A percentile compares a stretch with the other conserved stretches of the same genome.
Evolutionary conservation across 2,329 filamentous ascomycete species (phyloP).

Genomic region (Alternaria sp.): DNA sequence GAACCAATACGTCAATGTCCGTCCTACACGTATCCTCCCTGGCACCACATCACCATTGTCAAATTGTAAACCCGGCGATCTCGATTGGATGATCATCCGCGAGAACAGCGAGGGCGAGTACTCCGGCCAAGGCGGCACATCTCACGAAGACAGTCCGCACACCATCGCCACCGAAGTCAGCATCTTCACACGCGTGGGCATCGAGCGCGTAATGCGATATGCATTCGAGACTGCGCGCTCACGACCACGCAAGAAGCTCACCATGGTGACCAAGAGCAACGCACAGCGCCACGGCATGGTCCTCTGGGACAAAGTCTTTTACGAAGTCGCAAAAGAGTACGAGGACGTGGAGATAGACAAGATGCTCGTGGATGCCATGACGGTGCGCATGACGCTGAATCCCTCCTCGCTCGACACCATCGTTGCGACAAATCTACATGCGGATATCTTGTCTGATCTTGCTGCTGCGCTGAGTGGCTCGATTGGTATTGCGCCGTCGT

Average conservation of each 20-base stretch:
- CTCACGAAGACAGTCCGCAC: conserved; percentile 49
- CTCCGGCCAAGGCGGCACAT: conserved; percentile 55
- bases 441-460: conserved; percentile 72
- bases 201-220: conserved; percentile 57
- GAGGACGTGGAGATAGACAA: conserved; percentile 55
- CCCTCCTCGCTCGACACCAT: conserved; percentile 56
- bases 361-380: conserved; percentile 60
- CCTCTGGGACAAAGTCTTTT: conserved; percentile 56
- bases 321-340: conserved; percentile 55
- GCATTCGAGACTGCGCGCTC: conserved; percentile 55
- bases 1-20: conserved; percentile 73
- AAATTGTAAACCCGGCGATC: conserved; percentile 43
- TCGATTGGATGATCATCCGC: conserved; percentile 58
- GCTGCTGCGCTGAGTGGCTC: conserved; percentile 70
- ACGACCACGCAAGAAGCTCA: conserved; percentile 54
- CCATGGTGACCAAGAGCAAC: conserved; percentile 59
- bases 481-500: conserved; percentile 72
- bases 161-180: conserved; percentile 56
- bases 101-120: conserved; percentile 59
- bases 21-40: conserved; percentile 57
- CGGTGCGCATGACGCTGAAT: conserved; percentile 56
- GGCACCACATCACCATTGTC: conserved; percentile 52
- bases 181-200: conserved; percentile 55
- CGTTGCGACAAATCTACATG: conserved; percentile 57
- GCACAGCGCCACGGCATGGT: conserved; percentile 59